phyloP scores from a whole-genome alignment of 2,329 filamentous ascomycete species.

The Cercospora canescens region DNA sequence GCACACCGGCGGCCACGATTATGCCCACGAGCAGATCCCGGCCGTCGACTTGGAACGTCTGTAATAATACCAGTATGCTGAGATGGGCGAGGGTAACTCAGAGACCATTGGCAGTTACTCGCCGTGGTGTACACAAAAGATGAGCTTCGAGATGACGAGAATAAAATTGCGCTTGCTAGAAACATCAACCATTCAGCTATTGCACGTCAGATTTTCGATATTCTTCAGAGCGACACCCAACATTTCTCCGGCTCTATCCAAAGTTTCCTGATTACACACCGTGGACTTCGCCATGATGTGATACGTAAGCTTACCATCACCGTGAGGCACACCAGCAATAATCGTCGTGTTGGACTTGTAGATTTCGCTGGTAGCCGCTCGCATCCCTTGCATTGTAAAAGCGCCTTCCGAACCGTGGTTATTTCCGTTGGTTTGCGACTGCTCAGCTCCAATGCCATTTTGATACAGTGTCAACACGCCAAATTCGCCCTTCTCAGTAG shows the following conservation, averaged over 20 bases:
- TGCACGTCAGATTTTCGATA: neutral
- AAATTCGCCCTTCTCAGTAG: neutral
- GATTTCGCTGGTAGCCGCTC: neutral
- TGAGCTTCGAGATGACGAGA: neutral
- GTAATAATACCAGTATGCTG: neutral
- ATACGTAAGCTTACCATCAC: neutral
- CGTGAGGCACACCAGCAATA: neutral
- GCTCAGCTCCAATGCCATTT: neutral
- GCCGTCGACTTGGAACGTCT: neutral
- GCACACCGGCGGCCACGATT: neutral
- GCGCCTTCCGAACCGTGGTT: neutral
- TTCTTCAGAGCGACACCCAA: neutral
- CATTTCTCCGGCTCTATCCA: neutral
- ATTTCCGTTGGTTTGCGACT: neutral
- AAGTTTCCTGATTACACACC: neutral
- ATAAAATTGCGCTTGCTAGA: neutral
- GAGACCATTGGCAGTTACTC: neutral
- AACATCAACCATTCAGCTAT: neutral
- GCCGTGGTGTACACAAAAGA: neutral
- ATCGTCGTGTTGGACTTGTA: neutral
- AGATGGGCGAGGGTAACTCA: neutral
- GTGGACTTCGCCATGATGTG: slow-evolving; percentile 1
- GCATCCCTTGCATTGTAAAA: neutral
- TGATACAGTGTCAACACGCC: neutral
- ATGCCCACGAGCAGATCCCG: neutral